Evolutionary conservation across 164 flowering plant genomes (phyloP), one percentile per base, ranked within the genome.

Genomic region (Liquidambar formosana): DNA sequence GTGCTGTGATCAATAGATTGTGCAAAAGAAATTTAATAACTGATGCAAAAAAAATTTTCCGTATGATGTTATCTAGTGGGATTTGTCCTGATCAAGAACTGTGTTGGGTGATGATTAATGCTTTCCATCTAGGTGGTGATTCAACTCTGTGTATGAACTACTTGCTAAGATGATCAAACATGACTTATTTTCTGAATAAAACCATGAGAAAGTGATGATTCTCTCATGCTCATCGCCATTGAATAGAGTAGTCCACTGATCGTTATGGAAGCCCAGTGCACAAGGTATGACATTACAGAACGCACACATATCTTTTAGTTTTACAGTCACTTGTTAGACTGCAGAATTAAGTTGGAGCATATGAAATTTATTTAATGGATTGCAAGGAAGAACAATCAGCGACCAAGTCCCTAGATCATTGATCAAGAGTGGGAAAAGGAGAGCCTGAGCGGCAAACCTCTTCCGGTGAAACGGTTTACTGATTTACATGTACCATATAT

Each of bases 1-100:
- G 86, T 83, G 85, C 93, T 46, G 84, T 86, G 46, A 85, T 93
- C 61, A 91, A 85, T 79, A 85, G 96, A 72, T 79, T 93, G 69
- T 89, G 89, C 81, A 90, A 85, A 80, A 78, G 92, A 73, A 28
- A 70, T 74, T 68, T 76, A 10, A 19, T 76, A 22, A 57, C 57
- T 61, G 83, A 87, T 68, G 90, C 84, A n/a, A 54, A 88, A 85
- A 25, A 59, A 49, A 77, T 87, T 63, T 77, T 85, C 70, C 56
- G 66, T 57, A 71, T 79, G 82, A 88, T 92, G 92, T 57, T 87
- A 61, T 71, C 61, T 49, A 41, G 70, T 45, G 90, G 86, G 22
- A 67, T 86, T 56, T 64, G 71, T 60, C 85, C 85, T 64, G 96
- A 92, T 82, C 69, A 60, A 59, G 77, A 82, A 69, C 56, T 92